Percentiles rank a stretch among this genome's conserved stretches.
Evolutionary conservation across 139 green algal species (phyloP).

Genomic region (Chlorella vulgaris): DNA sequence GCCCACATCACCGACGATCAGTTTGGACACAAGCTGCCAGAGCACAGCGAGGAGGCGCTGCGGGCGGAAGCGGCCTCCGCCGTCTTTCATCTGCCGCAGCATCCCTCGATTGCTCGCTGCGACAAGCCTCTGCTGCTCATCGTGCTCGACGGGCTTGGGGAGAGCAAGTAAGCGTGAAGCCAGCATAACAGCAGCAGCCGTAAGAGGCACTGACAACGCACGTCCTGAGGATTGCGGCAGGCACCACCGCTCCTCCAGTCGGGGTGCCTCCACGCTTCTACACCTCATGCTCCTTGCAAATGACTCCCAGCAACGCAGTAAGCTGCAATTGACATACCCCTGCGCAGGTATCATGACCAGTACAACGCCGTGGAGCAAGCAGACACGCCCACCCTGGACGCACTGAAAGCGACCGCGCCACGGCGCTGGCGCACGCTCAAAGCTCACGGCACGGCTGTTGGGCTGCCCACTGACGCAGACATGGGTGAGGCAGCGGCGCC

Average conservation of each 20-base stretch:
- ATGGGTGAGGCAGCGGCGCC: constrained; percentile 72
- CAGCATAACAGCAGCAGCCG: background rate
- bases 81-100: background rate
- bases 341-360: constrained; percentile 56
- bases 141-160: constrained; percentile 72
- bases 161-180: constrained; percentile 41
- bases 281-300: too few relatives aligned
- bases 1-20: constrained; percentile 21
- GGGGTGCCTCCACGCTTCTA: too few relatives aligned
- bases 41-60: constrained; percentile 18
- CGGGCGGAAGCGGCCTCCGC: background rate
- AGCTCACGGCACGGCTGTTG: constrained; percentile 91
- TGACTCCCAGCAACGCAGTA: too few relatives aligned
- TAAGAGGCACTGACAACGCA: too few relatives aligned
- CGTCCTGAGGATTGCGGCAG: too few relatives aligned
- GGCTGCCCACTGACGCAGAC: constrained; percentile 89
- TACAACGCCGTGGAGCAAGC: constrained; percentile 60
- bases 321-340: too few relatives aligned
- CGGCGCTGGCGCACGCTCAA: constrained; percentile 70
- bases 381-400: constrained; percentile 69
- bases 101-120: constrained; percentile 6
- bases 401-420: constrained; percentile 51
- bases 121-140: constrained; percentile 22
- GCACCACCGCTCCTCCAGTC: too few relatives aligned
- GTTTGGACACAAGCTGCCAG: constrained; percentile 6